These are phyloP conservation scores for Roridomyces roridus DNA, from an alignment of 768 basidiomycete genomes.

Conservation along the genomic window DNA sequence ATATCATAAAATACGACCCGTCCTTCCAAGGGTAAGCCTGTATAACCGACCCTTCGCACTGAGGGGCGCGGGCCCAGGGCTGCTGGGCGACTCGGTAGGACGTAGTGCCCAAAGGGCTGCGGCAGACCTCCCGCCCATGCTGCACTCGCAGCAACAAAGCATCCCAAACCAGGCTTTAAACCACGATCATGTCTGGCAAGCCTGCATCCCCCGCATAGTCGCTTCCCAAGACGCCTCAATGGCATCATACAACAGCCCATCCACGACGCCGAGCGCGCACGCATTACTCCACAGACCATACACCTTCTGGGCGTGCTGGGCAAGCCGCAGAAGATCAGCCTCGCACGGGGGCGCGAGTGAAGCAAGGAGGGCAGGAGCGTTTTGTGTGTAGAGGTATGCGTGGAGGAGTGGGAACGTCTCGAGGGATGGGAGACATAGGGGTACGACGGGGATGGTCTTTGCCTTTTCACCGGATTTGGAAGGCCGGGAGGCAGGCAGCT, in stretches of 20 bases:
- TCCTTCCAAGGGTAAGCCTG: too few species aligned
- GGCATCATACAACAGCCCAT: conserved; percentile 50
- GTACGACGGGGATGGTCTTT: conserved; percentile 51
- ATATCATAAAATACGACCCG: too few species aligned
- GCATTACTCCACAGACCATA: conserved; percentile 59
- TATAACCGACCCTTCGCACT: too few species aligned
- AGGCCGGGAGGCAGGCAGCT: conserved; percentile 30
- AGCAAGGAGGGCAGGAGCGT: conserved; percentile 44
- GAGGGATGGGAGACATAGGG: conserved; percentile 57
- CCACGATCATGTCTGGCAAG: too few species aligned
- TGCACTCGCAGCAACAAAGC: too few species aligned
- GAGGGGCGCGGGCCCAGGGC: too few species aligned
- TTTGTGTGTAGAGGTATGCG: conserved; percentile 56
- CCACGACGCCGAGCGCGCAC: conserved; percentile 56
- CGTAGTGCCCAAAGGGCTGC: too few species aligned
- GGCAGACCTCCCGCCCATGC: too few species aligned
- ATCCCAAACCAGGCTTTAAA: too few species aligned
- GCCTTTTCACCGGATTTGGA: conserved; percentile 3
- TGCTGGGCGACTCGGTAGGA: too few species aligned
- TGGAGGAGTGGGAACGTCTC: conserved; percentile 56
- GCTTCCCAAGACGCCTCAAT: conserved; percentile 58
- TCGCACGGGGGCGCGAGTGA: conserved; percentile 44
- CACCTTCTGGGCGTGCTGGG: conserved; percentile 15
- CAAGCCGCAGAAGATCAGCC: conserved; percentile 20
- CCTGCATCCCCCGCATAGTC: conserved; percentile 47